phyloP scores from a whole-genome alignment of 371 early-diverging fungal species.

The Haplosporangium sp. region DNA sequence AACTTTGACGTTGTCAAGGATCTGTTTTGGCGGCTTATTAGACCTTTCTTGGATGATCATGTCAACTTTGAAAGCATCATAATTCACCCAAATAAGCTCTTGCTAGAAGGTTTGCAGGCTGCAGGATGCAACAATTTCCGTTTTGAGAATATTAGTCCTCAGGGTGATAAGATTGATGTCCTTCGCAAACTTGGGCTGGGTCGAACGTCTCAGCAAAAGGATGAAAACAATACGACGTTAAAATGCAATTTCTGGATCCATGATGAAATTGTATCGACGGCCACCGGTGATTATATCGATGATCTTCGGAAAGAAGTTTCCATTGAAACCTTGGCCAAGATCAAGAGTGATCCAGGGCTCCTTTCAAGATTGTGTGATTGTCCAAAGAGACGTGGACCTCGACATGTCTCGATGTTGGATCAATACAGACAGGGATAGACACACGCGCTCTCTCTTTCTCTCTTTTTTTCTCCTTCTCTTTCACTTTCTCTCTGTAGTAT shows the following conservation, averaged over 20 bases:
- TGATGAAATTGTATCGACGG: conserved; percentile 20
- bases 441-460: not conserved
- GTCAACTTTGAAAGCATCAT: conserved; percentile 64
- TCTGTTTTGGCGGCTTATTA: conserved; percentile 66
- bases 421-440: conserved; percentile 10
- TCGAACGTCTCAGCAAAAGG: not conserved
- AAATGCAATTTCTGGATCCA: conserved; percentile 33
- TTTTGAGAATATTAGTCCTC: conserved; percentile 3
- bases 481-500: not conserved
- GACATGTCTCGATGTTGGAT: conserved; percentile 26
- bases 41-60: conserved; percentile 65
- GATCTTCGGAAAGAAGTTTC: conserved; percentile 33
- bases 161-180: not conserved
- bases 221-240: not conserved
- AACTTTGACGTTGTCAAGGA: conserved; percentile 62
- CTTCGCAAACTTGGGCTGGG: conserved; percentile 19
- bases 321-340: not conserved
- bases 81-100: conserved; percentile 62
- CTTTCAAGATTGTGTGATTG: conserved; percentile 23
- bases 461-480: not conserved
- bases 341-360: conserved; percentile 24
- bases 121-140: conserved; percentile 25
- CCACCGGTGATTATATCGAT: conserved; percentile 19
- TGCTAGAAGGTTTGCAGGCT: conserved; percentile 33
- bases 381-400: conserved; percentile 10